These are phyloP conservation scores for Nemania abortiva DNA, from an alignment of 2,329 filamentous ascomycete species.

Conservation along the genomic window DNA sequence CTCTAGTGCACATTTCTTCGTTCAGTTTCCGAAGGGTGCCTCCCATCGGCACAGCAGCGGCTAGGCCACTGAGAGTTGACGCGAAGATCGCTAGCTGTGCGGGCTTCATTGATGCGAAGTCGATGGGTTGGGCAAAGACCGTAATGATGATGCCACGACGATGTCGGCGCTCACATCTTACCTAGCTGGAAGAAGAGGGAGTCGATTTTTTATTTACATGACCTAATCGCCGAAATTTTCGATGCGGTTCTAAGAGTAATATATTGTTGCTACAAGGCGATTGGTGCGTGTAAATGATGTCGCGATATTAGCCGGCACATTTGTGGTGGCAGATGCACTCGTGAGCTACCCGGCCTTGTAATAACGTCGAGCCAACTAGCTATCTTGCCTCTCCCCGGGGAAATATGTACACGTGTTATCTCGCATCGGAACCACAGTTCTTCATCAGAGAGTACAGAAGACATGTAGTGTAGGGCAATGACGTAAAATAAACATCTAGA, in stretches of 20 bases:
- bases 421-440: not conserved
- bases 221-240: not conserved
- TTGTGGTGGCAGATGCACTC: slow-evolving; percentile 8
- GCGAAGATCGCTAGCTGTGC: slow-evolving; percentile 1
- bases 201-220: slow-evolving; percentile 2
- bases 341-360: slow-evolving; percentile 1
- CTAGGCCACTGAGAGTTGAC: slow-evolving; percentile 1
- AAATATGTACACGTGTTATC: not conserved
- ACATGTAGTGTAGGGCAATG: no score
- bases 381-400: not conserved
- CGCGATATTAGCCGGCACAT: slow-evolving; percentile 27
- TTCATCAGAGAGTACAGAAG: not conserved
- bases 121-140: not conserved
- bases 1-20: slow-evolving; percentile 30
- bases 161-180: not conserved
- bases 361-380: not conserved
- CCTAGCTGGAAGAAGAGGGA: not conserved
- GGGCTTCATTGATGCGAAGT: slow-evolving; percentile 25
- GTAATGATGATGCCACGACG: not conserved
- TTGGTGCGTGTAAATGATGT: slow-evolving; percentile 32
- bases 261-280: slow-evolving; percentile 21
- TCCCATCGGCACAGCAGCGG: slow-evolving; percentile 29
- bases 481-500: not conserved
- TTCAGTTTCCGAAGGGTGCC: slow-evolving; percentile 32
- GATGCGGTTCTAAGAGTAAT: slow-evolving; percentile 20